Evolutionary conservation across 1,284 basidiomycete genomes (phyloP).

Genomic region (Heterobasidion irregulare): DNA sequence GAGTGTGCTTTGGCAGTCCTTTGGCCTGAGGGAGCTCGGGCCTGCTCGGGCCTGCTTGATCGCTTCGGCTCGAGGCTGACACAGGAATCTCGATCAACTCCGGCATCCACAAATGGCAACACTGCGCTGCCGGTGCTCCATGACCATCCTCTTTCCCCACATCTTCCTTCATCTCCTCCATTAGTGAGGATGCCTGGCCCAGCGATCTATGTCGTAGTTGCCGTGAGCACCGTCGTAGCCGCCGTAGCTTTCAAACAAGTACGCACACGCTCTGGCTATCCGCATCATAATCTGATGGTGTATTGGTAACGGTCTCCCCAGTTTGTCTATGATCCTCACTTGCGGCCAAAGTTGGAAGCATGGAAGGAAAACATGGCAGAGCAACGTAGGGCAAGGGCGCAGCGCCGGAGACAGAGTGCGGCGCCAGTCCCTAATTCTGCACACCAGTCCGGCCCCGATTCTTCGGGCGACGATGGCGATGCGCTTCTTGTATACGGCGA

Average conservation of each 20-base stretch:
- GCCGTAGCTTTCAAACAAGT: slow-evolving; percentile 24
- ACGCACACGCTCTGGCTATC: slow-evolving; percentile 1
- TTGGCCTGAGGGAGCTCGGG: too few relatives aligned
- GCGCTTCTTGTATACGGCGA: slow-evolving; percentile 8
- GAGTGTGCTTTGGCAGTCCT: too few relatives aligned
- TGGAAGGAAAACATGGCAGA: slow-evolving; percentile 42
- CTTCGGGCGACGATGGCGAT: slow-evolving; percentile 12
- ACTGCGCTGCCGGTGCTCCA: too few relatives aligned
- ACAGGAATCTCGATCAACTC: too few relatives aligned
- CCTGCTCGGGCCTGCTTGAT: too few relatives aligned
- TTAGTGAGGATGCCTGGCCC: slow-evolving; percentile 22
- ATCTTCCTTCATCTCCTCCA: neutral
- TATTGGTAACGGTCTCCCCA: slow-evolving; percentile 14
- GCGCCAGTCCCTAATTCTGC: slow-evolving; percentile 14
- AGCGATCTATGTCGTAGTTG: slow-evolving; percentile 22
- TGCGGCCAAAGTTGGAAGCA: slow-evolving; percentile 43
- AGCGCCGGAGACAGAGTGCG: slow-evolving; percentile 11
- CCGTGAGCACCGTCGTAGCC: slow-evolving; percentile 17
- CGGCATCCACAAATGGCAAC: too few relatives aligned
- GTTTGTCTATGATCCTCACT: slow-evolving; percentile 58
- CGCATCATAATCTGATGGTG: neutral
- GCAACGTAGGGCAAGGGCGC: slow-evolving; percentile 22
- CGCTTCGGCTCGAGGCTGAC: too few relatives aligned
- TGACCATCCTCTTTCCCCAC: neutral
- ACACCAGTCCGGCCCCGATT: slow-evolving; percentile 8